A percentile compares a stretch with the other conserved stretches of the same genome.
Evolutionary conservation across 2,329 filamentous ascomycete species (phyloP).

Genomic region (Didymella exigua): DNA sequence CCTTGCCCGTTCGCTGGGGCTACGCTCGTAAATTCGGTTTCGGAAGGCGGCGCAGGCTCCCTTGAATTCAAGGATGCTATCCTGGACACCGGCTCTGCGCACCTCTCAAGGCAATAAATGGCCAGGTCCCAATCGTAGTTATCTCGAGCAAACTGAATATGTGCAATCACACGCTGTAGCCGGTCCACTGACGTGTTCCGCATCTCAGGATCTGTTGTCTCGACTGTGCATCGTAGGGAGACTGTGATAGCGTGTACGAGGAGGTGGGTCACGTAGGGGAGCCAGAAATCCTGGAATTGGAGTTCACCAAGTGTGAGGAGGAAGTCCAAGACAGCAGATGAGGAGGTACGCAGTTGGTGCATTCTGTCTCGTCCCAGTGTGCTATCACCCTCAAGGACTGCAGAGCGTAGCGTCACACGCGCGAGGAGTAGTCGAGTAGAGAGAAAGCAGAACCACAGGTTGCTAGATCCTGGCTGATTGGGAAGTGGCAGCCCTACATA

Average conservation of each 20-base stretch:
- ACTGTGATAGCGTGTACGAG: conserved; percentile 61
- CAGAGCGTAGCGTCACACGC: conserved; percentile 43
- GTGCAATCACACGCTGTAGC: conserved; percentile 55
- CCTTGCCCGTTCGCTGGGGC: conserved; percentile 12
- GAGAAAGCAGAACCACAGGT: conserved; percentile 50
- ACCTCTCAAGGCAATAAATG: conserved; percentile 58
- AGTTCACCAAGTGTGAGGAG: conserved; percentile 53
- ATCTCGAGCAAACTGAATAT: conserved; percentile 55
- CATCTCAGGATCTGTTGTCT: conserved; percentile 55
- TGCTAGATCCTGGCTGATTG: conserved; percentile 41
- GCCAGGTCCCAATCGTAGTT: conserved; percentile 63
- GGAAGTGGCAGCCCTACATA: conserved; percentile 32
- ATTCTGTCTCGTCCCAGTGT: conserved; percentile 40
- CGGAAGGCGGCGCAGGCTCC: conserved; percentile 25
- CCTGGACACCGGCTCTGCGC: conserved; percentile 44
- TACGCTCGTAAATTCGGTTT: conserved; percentile 23
- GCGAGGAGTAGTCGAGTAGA: conserved; percentile 49
- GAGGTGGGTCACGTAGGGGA: conserved; percentile 57
- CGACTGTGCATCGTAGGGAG: conserved; percentile 58
- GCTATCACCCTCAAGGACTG: conserved; percentile 34
- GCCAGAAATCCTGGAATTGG: conserved; percentile 61
- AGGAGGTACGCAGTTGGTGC: conserved; percentile 56
- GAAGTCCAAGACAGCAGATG: conserved; percentile 58
- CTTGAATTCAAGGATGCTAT: conserved; percentile 40
- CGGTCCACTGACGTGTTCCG: conserved; percentile 54